phyloP scores from a whole-genome alignment of 2,329 filamentous ascomycete species.

The Penicillium sumatraense region DNA sequence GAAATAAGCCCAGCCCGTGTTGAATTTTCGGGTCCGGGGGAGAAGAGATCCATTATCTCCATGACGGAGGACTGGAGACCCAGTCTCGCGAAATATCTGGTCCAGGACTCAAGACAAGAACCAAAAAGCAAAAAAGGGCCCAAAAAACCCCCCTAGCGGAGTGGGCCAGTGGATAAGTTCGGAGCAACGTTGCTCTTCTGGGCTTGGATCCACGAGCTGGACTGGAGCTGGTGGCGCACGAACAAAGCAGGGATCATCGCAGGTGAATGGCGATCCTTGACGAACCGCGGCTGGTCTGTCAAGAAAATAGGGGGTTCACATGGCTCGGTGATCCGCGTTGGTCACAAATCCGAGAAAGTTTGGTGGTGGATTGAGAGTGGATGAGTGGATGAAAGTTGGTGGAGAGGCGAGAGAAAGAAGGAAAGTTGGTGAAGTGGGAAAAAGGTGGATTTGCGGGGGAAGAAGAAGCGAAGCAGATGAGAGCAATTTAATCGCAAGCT shows the following conservation, averaged over 20 bases:
- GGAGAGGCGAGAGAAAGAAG: no score
- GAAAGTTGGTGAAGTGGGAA: neutral
- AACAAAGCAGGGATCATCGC: conserved; percentile 21
- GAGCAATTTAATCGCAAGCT: neutral
- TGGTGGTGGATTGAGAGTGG: neutral
- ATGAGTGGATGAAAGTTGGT: neutral
- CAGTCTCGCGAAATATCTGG: neutral
- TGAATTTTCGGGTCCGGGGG: no score
- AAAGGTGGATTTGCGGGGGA: neutral
- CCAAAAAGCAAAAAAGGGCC: neutral
- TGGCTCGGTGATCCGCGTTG: conserved; percentile 12
- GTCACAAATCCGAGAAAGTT: neutral
- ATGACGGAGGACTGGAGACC: neutral
- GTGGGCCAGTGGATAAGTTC: conserved; percentile 5
- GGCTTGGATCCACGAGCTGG: conserved; percentile 20
- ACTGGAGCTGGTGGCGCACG: conserved; percentile 3
- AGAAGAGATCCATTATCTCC: no score
- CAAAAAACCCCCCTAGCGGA: no score
- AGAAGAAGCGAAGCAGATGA: neutral
- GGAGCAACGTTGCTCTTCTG: conserved; percentile 23
- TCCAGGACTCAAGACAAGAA: neutral
- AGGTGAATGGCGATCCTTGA: conserved; percentile 27
- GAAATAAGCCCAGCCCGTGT: neutral
- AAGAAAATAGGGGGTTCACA: conserved; percentile 22
- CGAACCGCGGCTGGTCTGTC: conserved; percentile 22